Conservation (phyloP, 441 rosid genomes). For the Jatropha multifida region DNA sequence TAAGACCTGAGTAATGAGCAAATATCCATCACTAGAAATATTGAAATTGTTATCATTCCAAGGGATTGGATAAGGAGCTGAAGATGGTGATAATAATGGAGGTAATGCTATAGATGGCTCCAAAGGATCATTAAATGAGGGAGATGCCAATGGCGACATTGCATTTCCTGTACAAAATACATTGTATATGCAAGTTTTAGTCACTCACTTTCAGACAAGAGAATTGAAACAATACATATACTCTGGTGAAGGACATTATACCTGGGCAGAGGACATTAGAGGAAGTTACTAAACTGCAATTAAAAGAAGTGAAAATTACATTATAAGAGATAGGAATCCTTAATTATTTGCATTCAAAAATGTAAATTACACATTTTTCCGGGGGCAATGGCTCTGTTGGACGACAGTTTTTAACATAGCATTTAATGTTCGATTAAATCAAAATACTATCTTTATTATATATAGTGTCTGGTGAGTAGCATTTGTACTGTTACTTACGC, state of each 20-base stretch:
- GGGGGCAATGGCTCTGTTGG: too few relatives aligned
- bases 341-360: background rate
- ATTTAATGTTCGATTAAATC: too few relatives aligned
- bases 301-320: background rate
- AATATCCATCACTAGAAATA: background rate
- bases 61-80: conserved; percentile 13
- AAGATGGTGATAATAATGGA: conserved; percentile 16
- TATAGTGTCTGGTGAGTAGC: too few relatives aligned
- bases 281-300: conserved; percentile 23
- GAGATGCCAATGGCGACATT: conserved; percentile 9
- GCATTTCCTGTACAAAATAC: background rate
- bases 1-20: background rate
- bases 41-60: background rate
- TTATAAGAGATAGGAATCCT: background rate
- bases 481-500: too few relatives aligned
- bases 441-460: too few relatives aligned
- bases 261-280: conserved; percentile 16
- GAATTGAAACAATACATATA: too few relatives aligned
- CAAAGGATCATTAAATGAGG: conserved; percentile 2
- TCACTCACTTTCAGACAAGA: too few relatives aligned
- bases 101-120: conserved; percentile 12
- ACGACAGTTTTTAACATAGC: too few relatives aligned
- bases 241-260: background rate
- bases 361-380: too few relatives aligned
- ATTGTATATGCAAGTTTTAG: too few relatives aligned